Conservation (phyloP, 1,284 basidiomycete genomes). For the Bjerkandera adusta region DNA sequence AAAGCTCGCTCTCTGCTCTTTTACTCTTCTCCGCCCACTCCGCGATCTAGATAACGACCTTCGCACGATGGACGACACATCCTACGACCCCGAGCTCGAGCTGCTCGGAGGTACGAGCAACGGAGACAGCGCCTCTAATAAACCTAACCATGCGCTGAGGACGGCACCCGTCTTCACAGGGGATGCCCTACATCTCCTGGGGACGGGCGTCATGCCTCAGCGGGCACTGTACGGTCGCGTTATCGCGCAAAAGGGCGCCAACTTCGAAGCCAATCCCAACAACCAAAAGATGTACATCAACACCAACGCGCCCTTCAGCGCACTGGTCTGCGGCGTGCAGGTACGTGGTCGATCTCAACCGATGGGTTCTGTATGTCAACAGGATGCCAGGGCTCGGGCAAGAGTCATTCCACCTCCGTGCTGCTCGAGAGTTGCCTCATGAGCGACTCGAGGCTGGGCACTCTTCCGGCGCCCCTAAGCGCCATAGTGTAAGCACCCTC, state of each 20-base stretch:
- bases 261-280: neutral
- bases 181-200: constrained; percentile 3
- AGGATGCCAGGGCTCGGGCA: constrained; percentile 28
- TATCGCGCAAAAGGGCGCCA: constrained; percentile 6
- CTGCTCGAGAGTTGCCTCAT: constrained; percentile 30
- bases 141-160: neutral
- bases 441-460: constrained; percentile 22
- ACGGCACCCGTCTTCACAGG: constrained; percentile 10
- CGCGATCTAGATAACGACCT: no score
- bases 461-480: constrained; percentile 25
- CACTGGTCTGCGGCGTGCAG: constrained; percentile 27
- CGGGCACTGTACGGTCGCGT: constrained; percentile 17
- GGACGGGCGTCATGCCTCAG: constrained; percentile 10
- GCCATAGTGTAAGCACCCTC: constrained; percentile 21
- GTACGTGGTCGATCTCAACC: constrained; percentile 1
- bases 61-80: no score
- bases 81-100: neutral
- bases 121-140: no score
- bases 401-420: constrained; percentile 29
- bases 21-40: no score
- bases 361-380: no score
- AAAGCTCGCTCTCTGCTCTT: no score
- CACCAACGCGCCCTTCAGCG: constrained; percentile 24
- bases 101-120: neutral
- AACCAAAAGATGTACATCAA: constrained; percentile 21